A percentile compares a stretch with the other conserved stretches of the same genome.
Evolutionary conservation across 805 yeast species (phyloP).

Genomic region (Candida germanica): DNA sequence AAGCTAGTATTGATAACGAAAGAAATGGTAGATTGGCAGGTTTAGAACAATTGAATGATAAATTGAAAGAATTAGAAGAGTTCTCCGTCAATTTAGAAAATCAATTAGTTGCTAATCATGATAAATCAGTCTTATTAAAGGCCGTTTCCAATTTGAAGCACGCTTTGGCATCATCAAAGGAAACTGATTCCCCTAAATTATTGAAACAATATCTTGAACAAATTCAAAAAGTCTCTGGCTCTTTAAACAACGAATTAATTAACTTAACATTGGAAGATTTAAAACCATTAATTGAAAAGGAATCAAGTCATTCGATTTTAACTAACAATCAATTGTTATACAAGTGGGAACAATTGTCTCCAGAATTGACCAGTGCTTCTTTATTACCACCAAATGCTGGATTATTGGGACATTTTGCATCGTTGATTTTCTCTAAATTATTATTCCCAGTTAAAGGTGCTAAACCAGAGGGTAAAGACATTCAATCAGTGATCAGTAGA

Average conservation of each 20-base stretch:
- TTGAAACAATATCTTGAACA: constrained; percentile 39
- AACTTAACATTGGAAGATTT: constrained; percentile 30
- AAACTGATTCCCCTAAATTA: constrained; percentile 21
- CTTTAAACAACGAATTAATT: constrained; percentile 33
- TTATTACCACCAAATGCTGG: constrained; percentile 95
- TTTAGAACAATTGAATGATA: constrained; percentile 55
- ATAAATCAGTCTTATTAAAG: constrained; percentile 29
- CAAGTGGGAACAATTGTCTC: constrained; percentile 75
- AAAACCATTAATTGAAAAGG: constrained; percentile 33
- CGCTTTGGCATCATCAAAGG: constrained; percentile 19
- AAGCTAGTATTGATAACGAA: constrained; percentile 34
- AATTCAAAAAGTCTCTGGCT: constrained; percentile 16
- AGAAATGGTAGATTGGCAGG: constrained; percentile 76
- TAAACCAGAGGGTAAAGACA: constrained; percentile 71
- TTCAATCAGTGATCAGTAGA: constrained; percentile 85
- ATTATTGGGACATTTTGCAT: constrained; percentile 83
- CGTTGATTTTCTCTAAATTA: constrained; percentile 70
- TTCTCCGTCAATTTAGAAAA: constrained; percentile 44
- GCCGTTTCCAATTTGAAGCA: constrained; percentile 33
- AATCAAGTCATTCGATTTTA: constrained; percentile 53
- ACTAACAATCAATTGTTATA: constrained; percentile 74
- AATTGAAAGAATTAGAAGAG: constrained; percentile 54
- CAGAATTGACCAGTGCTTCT: constrained; percentile 86
- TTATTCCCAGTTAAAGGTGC: constrained; percentile 76
- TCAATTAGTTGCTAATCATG: constrained; percentile 33